phyloP scores from a whole-genome alignment of 495 filamentous ascomycete genomes.

The Aspergillus olivimuriae region DNA sequence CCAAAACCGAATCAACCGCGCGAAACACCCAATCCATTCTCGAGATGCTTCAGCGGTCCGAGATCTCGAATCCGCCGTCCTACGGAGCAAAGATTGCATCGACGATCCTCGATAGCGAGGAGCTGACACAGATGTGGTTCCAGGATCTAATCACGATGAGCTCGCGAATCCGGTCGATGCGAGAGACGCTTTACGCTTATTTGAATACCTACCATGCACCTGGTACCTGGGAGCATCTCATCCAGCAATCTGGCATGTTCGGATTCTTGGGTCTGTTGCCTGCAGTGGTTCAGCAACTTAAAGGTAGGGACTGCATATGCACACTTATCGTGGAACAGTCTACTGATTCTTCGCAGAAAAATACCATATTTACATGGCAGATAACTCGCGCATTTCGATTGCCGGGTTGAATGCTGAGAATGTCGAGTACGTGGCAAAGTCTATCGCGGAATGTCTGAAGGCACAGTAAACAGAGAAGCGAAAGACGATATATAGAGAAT shows the following conservation, averaged over 20 bases:
- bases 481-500: too few species aligned
- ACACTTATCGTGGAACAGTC: neutral
- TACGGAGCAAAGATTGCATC: constrained; percentile 35
- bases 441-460: constrained; percentile 15
- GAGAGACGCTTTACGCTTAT: constrained; percentile 20
- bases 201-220: constrained; percentile 18
- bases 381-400: constrained; percentile 31
- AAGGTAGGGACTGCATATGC: constrained; percentile 18
- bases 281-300: constrained; percentile 19
- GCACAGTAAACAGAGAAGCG: too few species aligned
- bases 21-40: constrained; percentile 22
- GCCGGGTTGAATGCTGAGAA: constrained; percentile 35
- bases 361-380: constrained; percentile 35
- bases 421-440: constrained; percentile 36
- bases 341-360: constrained; percentile 16
- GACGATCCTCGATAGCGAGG: constrained; percentile 20
- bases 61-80: constrained; percentile 34
- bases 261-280: constrained; percentile 27
- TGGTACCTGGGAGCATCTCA: constrained; percentile 32
- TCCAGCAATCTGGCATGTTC: constrained; percentile 37
- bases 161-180: constrained; percentile 28
- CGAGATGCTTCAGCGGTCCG: constrained; percentile 30
- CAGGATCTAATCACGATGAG: constrained; percentile 37
- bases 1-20: constrained; percentile 10
- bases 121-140: constrained; percentile 27